phyloP scores from a whole-genome alignment of 352 stramenopile genomes.

The Globisporangium cystogenes region DNA sequence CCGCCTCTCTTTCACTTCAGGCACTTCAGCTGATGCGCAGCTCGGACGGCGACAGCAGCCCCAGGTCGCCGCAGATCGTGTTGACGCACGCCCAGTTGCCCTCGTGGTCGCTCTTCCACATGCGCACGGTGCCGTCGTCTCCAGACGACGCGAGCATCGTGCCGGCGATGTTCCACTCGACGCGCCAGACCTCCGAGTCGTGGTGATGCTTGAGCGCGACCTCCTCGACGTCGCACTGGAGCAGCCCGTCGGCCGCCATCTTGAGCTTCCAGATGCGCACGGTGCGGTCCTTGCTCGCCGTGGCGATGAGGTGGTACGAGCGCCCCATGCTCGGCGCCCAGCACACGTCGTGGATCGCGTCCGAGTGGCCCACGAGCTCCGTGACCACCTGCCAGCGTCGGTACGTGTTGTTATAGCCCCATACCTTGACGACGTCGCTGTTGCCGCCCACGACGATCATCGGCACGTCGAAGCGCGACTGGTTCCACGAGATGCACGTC shows the following conservation, averaged over 20 bases:
- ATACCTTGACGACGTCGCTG: slow-evolving; percentile 85
- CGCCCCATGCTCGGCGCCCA: slow-evolving; percentile 96
- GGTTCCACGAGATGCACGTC: slow-evolving; percentile 94
- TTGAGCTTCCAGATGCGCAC: slow-evolving; percentile 83
- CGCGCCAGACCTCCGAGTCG: slow-evolving; percentile 92
- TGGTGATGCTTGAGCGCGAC: slow-evolving; percentile 79
- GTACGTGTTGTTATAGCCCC: slow-evolving; percentile 88
- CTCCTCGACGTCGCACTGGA: slow-evolving; percentile 67
- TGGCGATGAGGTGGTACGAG: slow-evolving; percentile 92
- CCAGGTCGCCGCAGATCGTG: slow-evolving; percentile 75
- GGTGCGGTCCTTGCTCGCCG: slow-evolving; percentile 89
- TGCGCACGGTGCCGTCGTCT: slow-evolving; percentile 92
- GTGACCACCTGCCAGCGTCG: slow-evolving; percentile 83
- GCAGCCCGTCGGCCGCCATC: slow-evolving; percentile 55
- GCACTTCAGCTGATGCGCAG: slow-evolving; percentile 15
- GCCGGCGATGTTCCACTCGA: slow-evolving; percentile 96
- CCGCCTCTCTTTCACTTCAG: too few relatives aligned
- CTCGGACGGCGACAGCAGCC: slow-evolving; percentile 22
- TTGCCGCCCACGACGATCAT: slow-evolving; percentile 93
- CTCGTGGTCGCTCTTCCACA: slow-evolving; percentile 94
- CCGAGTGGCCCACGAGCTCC: slow-evolving; percentile 78
- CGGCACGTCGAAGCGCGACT: slow-evolving; percentile 91
- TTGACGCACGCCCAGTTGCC: slow-evolving; percentile 91
- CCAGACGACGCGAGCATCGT: slow-evolving; percentile 93
- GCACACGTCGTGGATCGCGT: slow-evolving; percentile 93